phyloP scores from a whole-genome alignment of 1,139 yeast genomes.

The Tardiomyces depauwii region DNA sequence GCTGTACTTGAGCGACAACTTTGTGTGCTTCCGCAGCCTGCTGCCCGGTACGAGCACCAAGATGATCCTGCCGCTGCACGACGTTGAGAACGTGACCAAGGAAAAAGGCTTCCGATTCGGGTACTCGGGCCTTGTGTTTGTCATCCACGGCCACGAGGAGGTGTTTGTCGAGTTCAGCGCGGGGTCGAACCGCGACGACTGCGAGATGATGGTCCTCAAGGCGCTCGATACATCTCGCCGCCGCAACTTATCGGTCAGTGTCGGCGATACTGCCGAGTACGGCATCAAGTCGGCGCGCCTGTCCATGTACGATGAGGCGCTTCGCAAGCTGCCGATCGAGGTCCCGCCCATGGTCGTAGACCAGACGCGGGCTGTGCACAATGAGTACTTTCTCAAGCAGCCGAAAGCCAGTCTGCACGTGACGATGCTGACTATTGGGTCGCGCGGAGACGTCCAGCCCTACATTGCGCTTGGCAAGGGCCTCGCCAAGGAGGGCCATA shows the following conservation, averaged over 20 bases:
- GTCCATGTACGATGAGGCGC: conserved; percentile 21
- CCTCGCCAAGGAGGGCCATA: conserved; percentile 66
- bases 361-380: conserved; percentile 7
- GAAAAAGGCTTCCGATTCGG: conserved; percentile 57
- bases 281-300: conserved; percentile 19
- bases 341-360: conserved; percentile 21
- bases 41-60: conserved; percentile 68
- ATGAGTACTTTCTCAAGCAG: conserved; percentile 8
- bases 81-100: conserved; percentile 55
- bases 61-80: conserved; percentile 73
- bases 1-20: conserved; percentile 54
- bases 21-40: conserved; percentile 67
- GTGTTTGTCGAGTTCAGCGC: conserved; percentile 64
- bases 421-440: conserved; percentile 78
- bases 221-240: conserved; percentile 33
- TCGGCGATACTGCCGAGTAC: conserved; percentile 4
- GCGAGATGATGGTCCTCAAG: conserved; percentile 42
- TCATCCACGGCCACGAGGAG: conserved; percentile 66
- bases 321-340: conserved; percentile 2
- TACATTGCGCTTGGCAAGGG: conserved; percentile 85
- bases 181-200: conserved; percentile 60
- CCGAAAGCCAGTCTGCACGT: conserved; percentile 37
- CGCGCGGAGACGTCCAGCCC: conserved; percentile 95
- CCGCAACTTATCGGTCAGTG: background rate
- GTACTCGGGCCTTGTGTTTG: conserved; percentile 57